Evolutionary conservation across 495 filamentous ascomycete genomes (phyloP).

Genomic region (Saxispiralis lemnorum): DNA sequence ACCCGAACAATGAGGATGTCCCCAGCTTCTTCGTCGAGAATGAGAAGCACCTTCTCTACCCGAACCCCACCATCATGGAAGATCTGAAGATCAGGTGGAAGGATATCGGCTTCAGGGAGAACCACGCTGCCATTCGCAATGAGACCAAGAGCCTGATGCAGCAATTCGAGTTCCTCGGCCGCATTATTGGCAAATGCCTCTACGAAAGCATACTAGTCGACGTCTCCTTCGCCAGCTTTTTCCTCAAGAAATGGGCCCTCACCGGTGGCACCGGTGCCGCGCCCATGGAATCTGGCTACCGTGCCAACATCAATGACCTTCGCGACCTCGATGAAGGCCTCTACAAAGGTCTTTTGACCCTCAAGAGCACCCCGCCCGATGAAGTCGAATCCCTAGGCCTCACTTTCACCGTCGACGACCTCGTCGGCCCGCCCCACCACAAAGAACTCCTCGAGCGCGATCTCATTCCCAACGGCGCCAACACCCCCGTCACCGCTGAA

Average conservation of each 20-base stretch:
- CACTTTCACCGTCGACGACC: slow-evolving; percentile 82
- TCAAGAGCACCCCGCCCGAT: slow-evolving; percentile 79
- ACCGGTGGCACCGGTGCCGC: slow-evolving; percentile 46
- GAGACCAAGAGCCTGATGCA: slow-evolving; percentile 44
- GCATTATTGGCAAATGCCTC: slow-evolving; percentile 88
- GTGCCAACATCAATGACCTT: slow-evolving; percentile 81
- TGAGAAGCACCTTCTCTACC: slow-evolving; percentile 76
- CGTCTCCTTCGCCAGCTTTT: slow-evolving; percentile 85
- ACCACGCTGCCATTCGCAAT: slow-evolving; percentile 36
- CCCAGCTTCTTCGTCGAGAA: slow-evolving; percentile 61
- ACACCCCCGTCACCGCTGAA: slow-evolving; percentile 70
- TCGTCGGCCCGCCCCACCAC: slow-evolving; percentile 27
- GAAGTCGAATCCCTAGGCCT: slow-evolving; percentile 56
- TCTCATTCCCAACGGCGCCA: slow-evolving; percentile 55
- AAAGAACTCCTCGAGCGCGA: slow-evolving; percentile 48
- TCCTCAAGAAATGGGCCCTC: slow-evolving; percentile 85
- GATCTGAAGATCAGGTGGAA: slow-evolving; percentile 44
- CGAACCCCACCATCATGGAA: slow-evolving; percentile 67
- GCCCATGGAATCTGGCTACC: slow-evolving; percentile 51
- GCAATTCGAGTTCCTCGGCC: slow-evolving; percentile 80
- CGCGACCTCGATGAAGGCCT: slow-evolving; percentile 83
- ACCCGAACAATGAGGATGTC: slow-evolving; percentile 28
- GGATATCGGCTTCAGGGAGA: slow-evolving; percentile 34
- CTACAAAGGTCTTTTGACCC: slow-evolving; percentile 71
- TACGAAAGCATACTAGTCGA: slow-evolving; percentile 96